Percentiles rank a stretch among this genome's conserved stretches.
Evolutionary conservation across 257 asterid species (phyloP).

Genomic region (Solanum pennellii): DNA sequence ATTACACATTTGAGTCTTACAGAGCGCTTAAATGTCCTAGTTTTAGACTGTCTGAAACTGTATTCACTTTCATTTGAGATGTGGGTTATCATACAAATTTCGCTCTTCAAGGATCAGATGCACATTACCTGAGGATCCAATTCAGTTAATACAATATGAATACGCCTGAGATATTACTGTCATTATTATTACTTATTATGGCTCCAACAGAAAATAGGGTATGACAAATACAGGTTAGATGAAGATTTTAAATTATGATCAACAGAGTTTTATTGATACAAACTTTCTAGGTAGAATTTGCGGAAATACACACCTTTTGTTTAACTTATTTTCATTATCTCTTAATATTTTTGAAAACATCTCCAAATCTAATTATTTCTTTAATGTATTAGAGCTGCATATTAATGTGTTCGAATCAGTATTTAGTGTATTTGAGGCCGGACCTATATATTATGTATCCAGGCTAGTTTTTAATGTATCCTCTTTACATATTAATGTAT

Average conservation of each 20-base stretch:
- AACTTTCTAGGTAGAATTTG: background rate
- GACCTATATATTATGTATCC: no score
- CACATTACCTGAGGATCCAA: background rate
- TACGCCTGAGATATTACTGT: no score
- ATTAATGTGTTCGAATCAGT: no score
- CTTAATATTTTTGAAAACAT: no score
- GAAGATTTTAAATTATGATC: background rate
- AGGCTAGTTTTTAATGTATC: no score
- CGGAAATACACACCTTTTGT: no score
- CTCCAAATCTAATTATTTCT: no score
- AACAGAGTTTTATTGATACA: background rate
- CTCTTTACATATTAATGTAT: no score
- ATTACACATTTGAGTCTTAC: background rate
- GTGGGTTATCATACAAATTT: background rate
- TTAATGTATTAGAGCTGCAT: no score
- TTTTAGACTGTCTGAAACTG: background rate
- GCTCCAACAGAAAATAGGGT: background rate
- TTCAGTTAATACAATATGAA: no score
- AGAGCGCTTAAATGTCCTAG: background rate
- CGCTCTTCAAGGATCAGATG: background rate
- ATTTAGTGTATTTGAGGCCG: no score
- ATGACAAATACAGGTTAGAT: background rate
- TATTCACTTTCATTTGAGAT: background rate
- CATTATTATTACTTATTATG: background rate
- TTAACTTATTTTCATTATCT: no score